Percentiles rank a stretch among this genome's conserved stretches.
Conservation (phyloP, 2,329 filamentous ascomycete genomes). For the Alternaria metachromatica region DNA sequence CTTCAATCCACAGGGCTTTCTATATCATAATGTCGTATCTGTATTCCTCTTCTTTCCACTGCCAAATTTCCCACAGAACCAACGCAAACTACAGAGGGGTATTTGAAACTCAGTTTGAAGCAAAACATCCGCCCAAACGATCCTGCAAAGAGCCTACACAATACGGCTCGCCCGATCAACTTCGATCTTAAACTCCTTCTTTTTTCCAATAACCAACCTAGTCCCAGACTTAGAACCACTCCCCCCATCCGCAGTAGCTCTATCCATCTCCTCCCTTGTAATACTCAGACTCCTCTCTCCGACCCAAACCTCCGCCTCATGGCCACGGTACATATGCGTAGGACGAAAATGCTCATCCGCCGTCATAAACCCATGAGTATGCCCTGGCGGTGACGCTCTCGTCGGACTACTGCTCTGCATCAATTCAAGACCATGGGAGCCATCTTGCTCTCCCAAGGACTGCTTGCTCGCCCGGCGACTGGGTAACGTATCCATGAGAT, state of each 20-base stretch:
- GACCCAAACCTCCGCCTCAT: conserved; percentile 32
- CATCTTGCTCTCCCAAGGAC: neutral
- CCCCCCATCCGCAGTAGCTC: neutral
- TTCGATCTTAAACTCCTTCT: conserved; percentile 40
- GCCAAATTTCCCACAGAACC: too few relatives aligned
- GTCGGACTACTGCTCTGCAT: neutral
- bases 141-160: neutral
- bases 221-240: conserved; percentile 16
- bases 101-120: conserved; percentile 6
- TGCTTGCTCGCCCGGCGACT: conserved; percentile 10
- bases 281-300: conserved; percentile 25
- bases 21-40: neutral
- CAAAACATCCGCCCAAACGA: neutral
- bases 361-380: conserved; percentile 5
- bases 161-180: conserved; percentile 28
- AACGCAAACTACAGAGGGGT: conserved; percentile 1
- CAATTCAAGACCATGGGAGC: neutral
- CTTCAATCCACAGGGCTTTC: neutral
- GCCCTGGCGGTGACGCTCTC: conserved; percentile 10
- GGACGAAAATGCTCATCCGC: conserved; percentile 34
- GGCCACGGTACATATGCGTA: conserved; percentile 21
- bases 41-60: too few relatives aligned
- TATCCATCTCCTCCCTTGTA: conserved; percentile 21
- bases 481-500: conserved; percentile 19
- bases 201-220: conserved; percentile 38